Percentiles rank a stretch among this genome's conserved stretches.
These are phyloP conservation scores for Penicillium sp. DNA, from an alignment of 2,329 filamentous ascomycete genomes.

Conservation along the genomic window DNA sequence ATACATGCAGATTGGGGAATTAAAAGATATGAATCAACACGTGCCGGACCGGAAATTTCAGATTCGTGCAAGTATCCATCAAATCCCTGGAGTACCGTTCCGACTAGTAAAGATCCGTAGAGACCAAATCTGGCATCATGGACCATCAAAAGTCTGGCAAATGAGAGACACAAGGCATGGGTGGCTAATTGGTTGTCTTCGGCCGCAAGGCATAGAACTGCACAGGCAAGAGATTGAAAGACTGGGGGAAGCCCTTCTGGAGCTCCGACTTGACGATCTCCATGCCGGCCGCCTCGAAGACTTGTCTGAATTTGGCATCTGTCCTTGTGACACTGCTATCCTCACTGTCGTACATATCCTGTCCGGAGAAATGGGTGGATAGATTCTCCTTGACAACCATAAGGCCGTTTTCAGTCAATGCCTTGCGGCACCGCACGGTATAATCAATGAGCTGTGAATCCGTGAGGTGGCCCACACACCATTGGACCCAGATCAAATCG, in stretches of 20 bases:
- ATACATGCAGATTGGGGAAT: neutral
- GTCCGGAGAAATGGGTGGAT: constrained; percentile 49
- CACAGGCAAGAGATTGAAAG: constrained; percentile 65
- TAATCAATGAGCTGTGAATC: constrained; percentile 70
- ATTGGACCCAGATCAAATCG: constrained; percentile 84
- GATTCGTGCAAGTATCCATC: too few relatives aligned
- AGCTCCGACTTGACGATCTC: constrained; percentile 67
- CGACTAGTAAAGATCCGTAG: neutral
- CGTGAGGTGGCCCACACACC: constrained; percentile 81
- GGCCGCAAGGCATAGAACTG: constrained; percentile 73
- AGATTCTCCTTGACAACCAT: constrained; percentile 82
- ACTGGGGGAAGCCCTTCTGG: constrained; percentile 67
- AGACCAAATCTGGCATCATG: neutral
- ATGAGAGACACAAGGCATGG: neutral
- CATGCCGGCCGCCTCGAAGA: constrained; percentile 70
- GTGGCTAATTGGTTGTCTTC: constrained; percentile 4
- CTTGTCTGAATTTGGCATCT: constrained; percentile 65
- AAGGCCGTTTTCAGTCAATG: constrained; percentile 44
- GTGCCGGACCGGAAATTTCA: neutral
- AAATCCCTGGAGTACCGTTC: neutral
- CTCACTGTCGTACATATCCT: constrained; percentile 69
- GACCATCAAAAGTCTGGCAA: neutral
- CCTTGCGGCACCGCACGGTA: constrained; percentile 58
- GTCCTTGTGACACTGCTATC: constrained; percentile 77
- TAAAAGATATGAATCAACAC: neutral